phyloP scores from a whole-genome alignment of 495 filamentous ascomycete genomes.

The Xylaria sp. region DNA sequence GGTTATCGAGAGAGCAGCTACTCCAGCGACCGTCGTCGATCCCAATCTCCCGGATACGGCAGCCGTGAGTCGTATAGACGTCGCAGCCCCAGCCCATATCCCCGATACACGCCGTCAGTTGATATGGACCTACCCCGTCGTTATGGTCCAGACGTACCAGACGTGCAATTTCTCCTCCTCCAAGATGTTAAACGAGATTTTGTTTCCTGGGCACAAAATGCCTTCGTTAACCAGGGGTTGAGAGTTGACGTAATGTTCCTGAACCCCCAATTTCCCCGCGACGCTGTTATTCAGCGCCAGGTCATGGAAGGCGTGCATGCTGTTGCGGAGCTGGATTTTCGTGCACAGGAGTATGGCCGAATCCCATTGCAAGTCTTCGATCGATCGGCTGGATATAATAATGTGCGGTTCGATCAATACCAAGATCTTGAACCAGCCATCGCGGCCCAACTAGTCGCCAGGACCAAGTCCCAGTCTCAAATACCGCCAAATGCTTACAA shows the following conservation, averaged over 20 bases:
- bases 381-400: constrained; percentile 71
- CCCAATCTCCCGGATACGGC: constrained; percentile 66
- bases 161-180: constrained; percentile 85
- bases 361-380: constrained; percentile 87
- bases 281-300: constrained; percentile 80
- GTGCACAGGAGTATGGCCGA: constrained; percentile 70
- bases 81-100: constrained; percentile 69
- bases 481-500: constrained; percentile 31
- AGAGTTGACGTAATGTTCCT: constrained; percentile 78
- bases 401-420: constrained; percentile 84
- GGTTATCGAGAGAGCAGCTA: constrained; percentile 44
- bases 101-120: constrained; percentile 58
- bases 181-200: constrained; percentile 84
- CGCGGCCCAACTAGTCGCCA: constrained; percentile 78
- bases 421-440: constrained; percentile 76
- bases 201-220: constrained; percentile 77
- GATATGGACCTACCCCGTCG: constrained; percentile 78
- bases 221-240: constrained; percentile 73
- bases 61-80: constrained; percentile 62
- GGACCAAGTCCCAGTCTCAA: constrained; percentile 65
- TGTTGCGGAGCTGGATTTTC: constrained; percentile 74
- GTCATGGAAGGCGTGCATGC: constrained; percentile 89
- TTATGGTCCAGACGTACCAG: constrained; percentile 78
- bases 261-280: constrained; percentile 76
- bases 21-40: constrained; percentile 63